Percentiles rank a stretch among this genome's conserved stretches.
These are phyloP conservation scores for Eucalyptus albens DNA, from an alignment of 345 rosid species.

Conservation along the genomic window DNA sequence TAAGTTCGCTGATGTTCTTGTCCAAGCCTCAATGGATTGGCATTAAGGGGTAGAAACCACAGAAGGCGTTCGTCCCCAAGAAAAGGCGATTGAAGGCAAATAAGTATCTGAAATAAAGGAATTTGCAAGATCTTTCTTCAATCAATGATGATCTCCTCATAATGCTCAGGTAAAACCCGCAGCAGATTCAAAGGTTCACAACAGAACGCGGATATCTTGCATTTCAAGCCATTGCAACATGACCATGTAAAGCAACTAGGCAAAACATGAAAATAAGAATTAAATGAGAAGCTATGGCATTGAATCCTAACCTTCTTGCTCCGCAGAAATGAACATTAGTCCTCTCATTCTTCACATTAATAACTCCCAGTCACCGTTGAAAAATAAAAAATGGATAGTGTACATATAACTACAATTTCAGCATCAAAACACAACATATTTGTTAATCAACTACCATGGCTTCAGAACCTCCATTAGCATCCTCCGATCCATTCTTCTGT, in stretches of 20 bases:
- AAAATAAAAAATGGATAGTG: neutral
- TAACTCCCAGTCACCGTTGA: neutral
- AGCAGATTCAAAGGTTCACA: neutral
- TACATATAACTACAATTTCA: neutral
- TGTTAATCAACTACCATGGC: conserved; percentile 44
- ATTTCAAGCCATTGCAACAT: neutral
- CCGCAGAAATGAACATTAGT: neutral
- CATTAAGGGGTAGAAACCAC: neutral
- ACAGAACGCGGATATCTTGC: neutral
- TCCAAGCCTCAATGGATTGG: neutral
- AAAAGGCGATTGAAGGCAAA: neutral
- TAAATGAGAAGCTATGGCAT: neutral
- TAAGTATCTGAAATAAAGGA: neutral
- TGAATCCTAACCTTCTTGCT: neutral
- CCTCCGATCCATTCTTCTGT: conserved; percentile 54
- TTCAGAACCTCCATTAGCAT: conserved; percentile 36
- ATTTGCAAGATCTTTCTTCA: neutral
- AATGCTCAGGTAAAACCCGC: neutral
- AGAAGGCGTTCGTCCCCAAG: neutral
- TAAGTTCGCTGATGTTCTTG: neutral
- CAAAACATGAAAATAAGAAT: neutral
- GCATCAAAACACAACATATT: neutral
- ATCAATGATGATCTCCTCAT: neutral
- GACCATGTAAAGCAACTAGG: neutral
- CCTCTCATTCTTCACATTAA: neutral